These are phyloP conservation scores for Alternaria brassicae DNA, from an alignment of 2,329 filamentous ascomycete species.

Conservation along the genomic window DNA sequence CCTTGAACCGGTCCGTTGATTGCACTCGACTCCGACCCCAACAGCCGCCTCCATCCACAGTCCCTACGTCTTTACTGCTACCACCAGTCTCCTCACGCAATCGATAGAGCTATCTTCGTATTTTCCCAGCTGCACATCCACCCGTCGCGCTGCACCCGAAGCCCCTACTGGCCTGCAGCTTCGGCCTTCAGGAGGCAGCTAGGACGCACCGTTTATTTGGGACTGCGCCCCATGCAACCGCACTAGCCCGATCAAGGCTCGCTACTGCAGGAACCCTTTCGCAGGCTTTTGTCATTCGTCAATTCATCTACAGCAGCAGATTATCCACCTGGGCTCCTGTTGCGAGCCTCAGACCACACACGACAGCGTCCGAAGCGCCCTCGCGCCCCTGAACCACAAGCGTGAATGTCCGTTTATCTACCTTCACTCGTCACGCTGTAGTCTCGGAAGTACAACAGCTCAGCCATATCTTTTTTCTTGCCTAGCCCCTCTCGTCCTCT, in stretches of 20 bases:
- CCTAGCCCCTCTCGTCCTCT: conserved; percentile 1
- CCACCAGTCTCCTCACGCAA: conserved; percentile 7
- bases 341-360: conserved; percentile 22
- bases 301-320: conserved; percentile 16
- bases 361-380: conserved; percentile 27
- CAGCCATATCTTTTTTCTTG: background rate
- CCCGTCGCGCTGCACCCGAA: conserved; percentile 13
- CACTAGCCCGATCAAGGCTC: conserved; percentile 8
- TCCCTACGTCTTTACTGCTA: background rate
- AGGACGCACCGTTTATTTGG: conserved; percentile 32
- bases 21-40: conserved; percentile 10
- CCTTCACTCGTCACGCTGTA: background rate
- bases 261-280: conserved; percentile 35
- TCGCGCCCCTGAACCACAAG: conserved; percentile 28
- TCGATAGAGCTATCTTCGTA: conserved; percentile 16
- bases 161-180: conserved; percentile 9
- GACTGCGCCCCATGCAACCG: conserved; percentile 16
- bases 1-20: conserved; percentile 20
- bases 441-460: background rate
- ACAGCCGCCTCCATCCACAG: background rate
- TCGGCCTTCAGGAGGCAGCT: conserved; percentile 28
- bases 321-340: conserved; percentile 24
- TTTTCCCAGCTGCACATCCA: conserved; percentile 16
- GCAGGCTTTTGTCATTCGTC: conserved; percentile 27
- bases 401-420: background rate